Evolutionary conservation across 2,329 filamentous ascomycete genomes (phyloP), one percentile per base, ranked within the genome.

Genomic region (Fusarium oxysporum): DNA sequence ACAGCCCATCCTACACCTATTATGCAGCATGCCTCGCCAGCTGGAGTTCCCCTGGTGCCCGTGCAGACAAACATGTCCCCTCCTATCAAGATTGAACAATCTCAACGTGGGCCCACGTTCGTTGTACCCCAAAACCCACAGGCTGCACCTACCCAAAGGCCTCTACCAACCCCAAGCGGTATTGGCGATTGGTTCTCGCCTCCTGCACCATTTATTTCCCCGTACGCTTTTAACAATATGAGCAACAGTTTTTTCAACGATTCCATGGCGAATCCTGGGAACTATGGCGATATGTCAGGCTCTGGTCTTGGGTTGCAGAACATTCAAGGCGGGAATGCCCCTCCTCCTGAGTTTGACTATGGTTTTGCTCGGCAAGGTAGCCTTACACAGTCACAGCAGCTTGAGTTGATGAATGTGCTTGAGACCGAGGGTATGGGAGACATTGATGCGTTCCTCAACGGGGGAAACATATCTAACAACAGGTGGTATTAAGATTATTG

Each of bases 361-460:
- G 78, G 81, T 6, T 81, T 83, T 32, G 88, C 88, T 78, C 88
- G 86, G 66, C 90, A 90, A 76, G 94, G 91, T 72, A 93, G 87
- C 66, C 84, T 97, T 37, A 95, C 91, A 66, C 92, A 95, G 71
- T 89, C 94, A 77, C 93, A 97, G 81, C 94, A 96, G 81, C 83
- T 92, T 71, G 93, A 97, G 83, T 85, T 97, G 41, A 94, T 97
- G 92, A 90, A 91, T 62, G 91, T 91, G 54, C 86, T 97, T 38
- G 93, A 96, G 80, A 92, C 85, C 74, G 89, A 92, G 72, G 90
- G 90, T 1, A 83, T 91, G 78, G 84, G 83, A 32, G 90, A 91
- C 56, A 91, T 92, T 74, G 87, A 91, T 71, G 85, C 85, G 19
- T 89, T 90, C 62, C 81, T 92, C 74, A 89, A 83, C 82, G 82